These are phyloP conservation scores for Salix purpurea DNA, from an alignment of 345 rosid genomes.

Conservation along the genomic window DNA sequence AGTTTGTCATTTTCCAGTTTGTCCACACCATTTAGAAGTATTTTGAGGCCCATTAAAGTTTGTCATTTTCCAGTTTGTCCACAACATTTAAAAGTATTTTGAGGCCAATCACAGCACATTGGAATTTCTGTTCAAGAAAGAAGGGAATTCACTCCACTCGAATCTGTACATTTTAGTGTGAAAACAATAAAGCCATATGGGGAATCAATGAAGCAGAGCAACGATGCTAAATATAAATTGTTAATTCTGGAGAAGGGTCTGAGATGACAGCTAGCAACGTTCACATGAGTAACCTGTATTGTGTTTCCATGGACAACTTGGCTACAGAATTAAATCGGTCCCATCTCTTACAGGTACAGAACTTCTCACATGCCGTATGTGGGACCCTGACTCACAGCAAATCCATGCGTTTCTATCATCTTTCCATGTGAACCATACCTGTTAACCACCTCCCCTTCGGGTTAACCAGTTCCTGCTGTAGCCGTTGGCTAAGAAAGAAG, in stretches of 20 bases:
- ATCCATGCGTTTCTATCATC: not conserved
- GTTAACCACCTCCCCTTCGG: not conserved
- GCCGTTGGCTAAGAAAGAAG: not conserved
- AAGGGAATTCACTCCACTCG: not conserved
- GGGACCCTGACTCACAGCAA: conserved; percentile 31
- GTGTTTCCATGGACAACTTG: not conserved
- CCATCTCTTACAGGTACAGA: not conserved
- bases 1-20: not conserved
- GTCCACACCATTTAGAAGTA: not conserved
- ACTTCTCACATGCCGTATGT: conserved; percentile 17
- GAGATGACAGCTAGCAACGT: conserved; percentile 2
- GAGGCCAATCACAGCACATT: not conserved
- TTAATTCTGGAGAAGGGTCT: not conserved
- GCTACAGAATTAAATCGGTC: conserved; percentile 1
- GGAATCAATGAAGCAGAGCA: not conserved
- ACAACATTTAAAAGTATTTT: too few relatives aligned
- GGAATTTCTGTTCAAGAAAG: not conserved
- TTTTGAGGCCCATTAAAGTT: not conserved
- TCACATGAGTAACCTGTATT: not conserved
- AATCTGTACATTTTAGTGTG: not conserved
- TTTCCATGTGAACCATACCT: not conserved
- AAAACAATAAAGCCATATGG: not conserved
- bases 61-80: too few relatives aligned
- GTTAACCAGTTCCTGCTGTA: not conserved
- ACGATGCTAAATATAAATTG: not conserved